Conservation (phyloP, 495 filamentous ascomycete genomes). For the Annulohypoxylon bovei region DNA sequence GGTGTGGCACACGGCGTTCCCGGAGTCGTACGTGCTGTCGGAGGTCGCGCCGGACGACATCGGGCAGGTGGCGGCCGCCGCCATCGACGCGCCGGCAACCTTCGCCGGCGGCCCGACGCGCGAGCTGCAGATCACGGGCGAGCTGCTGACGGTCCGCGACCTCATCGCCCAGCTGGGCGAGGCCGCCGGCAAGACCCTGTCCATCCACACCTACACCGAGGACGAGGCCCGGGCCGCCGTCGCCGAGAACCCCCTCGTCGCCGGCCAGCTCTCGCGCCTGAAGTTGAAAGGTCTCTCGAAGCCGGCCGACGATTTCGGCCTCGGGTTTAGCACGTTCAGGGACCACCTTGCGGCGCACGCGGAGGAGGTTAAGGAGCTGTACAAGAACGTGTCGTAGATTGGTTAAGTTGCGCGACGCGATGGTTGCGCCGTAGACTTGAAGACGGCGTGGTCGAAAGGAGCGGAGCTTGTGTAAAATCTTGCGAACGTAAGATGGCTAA, state of each 20-base stretch:
- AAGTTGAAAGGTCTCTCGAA: conserved; percentile 11
- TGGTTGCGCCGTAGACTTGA: too few relatives aligned
- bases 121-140: not conserved
- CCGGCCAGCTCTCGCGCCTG: conserved; percentile 12
- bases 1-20: conserved; percentile 54
- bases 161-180: conserved; percentile 5
- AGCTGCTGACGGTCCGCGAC: not conserved
- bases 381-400: conserved; percentile 17
- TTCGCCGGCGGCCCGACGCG: conserved; percentile 35
- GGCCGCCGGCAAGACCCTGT: conserved; percentile 20
- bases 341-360: conserved; percentile 2
- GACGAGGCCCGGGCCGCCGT: conserved; percentile 12
- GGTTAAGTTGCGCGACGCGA: not conserved
- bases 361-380: conserved; percentile 22
- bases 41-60: conserved; percentile 67
- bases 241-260: conserved; percentile 5
- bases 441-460: too few relatives aligned
- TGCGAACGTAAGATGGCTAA: too few relatives aligned
- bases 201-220: conserved; percentile 7
- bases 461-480: too few relatives aligned
- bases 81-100: conserved; percentile 54
- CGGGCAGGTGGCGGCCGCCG: conserved; percentile 67
- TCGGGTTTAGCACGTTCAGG: conserved; percentile 19
- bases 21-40: conserved; percentile 59
- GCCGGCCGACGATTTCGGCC: conserved; percentile 18